phyloP scores from a whole-genome alignment of 805 yeast genomes.

The Yamadazyma paraphyllophila region DNA sequence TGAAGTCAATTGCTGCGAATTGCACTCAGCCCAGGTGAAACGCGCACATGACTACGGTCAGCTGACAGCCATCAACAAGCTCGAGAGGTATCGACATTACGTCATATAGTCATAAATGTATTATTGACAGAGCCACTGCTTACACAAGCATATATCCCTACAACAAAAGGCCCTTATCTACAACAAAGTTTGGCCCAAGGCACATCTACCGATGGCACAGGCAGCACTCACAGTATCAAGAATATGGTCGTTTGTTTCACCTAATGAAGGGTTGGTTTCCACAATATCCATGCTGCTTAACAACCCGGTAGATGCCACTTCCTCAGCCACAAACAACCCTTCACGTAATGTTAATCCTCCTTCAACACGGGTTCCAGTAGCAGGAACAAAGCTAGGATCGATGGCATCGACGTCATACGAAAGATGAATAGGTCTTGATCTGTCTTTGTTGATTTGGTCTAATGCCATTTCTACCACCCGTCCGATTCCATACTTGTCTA shows the following conservation, averaged over 20 bases:
- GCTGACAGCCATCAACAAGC: no score
- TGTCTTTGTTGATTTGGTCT: constrained; percentile 68
- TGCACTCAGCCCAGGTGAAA: not conserved
- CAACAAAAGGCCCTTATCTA: constrained; percentile 21
- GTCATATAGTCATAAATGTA: no score
- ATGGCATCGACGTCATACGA: constrained; percentile 96
- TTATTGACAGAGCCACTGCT: no score
- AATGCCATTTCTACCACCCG: constrained; percentile 91
- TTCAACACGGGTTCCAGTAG: constrained; percentile 96
- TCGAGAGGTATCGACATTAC: no score
- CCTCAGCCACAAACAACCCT: constrained; percentile 89
- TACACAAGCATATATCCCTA: no score
- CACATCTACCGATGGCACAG: constrained; percentile 87
- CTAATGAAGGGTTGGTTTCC: constrained; percentile 89
- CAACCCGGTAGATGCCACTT: constrained; percentile 86
- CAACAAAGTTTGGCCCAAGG: constrained; percentile 85
- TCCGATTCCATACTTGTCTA: constrained; percentile 91
- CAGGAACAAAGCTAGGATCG: constrained; percentile 91
- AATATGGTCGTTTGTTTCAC: constrained; percentile 70
- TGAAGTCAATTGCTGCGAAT: constrained; percentile 10
- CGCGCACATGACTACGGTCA: not conserved
- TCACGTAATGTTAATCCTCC: constrained; percentile 95
- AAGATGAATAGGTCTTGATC: constrained; percentile 72
- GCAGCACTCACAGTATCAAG: constrained; percentile 88
- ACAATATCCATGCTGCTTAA: constrained; percentile 87